These are phyloP conservation scores for Mycena vulgaris DNA, from an alignment of 768 basidiomycete species.

Conservation along the genomic window DNA sequence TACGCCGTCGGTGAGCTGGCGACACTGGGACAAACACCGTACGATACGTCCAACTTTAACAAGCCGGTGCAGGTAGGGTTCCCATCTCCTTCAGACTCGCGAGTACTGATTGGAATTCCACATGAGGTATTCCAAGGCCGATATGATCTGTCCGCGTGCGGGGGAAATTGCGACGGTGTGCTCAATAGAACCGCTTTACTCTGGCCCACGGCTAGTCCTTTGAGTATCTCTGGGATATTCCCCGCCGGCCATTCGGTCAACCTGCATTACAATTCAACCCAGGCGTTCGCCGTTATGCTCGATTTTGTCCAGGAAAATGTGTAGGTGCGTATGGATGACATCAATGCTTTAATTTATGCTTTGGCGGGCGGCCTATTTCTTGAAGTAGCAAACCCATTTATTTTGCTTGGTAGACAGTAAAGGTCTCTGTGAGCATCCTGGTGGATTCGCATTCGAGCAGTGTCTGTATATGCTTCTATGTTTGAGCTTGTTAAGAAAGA, in stretches of 20 bases:
- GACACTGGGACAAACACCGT: slow-evolving; percentile 20
- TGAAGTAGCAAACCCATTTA: too few relatives aligned
- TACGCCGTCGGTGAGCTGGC: slow-evolving; percentile 27
- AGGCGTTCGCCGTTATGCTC: slow-evolving; percentile 27
- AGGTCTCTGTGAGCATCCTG: too few relatives aligned
- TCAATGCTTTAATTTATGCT: too few relatives aligned
- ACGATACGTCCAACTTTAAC: slow-evolving; percentile 26
- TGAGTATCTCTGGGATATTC: slow-evolving; percentile 22
- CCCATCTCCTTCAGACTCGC: not conserved
- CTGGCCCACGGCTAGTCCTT: slow-evolving; percentile 17
- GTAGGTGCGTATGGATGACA: too few relatives aligned
- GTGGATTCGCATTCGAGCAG: too few relatives aligned
- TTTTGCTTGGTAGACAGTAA: too few relatives aligned
- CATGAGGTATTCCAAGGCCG: slow-evolving; percentile 24
- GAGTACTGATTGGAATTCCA: not conserved
- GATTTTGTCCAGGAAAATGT: slow-evolving; percentile 13
- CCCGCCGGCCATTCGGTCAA: slow-evolving; percentile 28
- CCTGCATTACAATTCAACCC: slow-evolving; percentile 17
- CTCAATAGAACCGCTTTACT: slow-evolving; percentile 16
- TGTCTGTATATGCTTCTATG: too few relatives aligned
- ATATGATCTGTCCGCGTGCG: slow-evolving; percentile 19
- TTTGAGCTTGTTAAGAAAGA: too few relatives aligned
- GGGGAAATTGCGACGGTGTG: slow-evolving; percentile 29
- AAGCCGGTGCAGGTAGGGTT: slow-evolving; percentile 31
- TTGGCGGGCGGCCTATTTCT: too few relatives aligned